A percentile compares a stretch with the other conserved stretches of the same genome.
phyloP scores from a whole-genome alignment of 306 rosid genomes.

The Urtica urens region DNA sequence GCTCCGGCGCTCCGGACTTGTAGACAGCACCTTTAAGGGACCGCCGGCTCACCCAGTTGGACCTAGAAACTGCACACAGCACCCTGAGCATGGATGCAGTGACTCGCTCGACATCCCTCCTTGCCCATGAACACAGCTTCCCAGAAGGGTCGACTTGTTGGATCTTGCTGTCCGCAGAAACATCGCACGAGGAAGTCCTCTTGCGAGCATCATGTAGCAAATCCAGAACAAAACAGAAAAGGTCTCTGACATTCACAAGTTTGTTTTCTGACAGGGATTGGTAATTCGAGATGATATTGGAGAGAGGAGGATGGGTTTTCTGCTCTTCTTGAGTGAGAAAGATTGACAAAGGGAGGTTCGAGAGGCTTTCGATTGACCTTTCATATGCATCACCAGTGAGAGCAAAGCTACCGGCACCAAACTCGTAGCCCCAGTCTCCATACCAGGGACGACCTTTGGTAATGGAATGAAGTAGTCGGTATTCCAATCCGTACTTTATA shows the following conservation, averaged over 20 bases:
- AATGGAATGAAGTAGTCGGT: slow-evolving; percentile 78
- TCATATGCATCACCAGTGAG: slow-evolving; percentile 59
- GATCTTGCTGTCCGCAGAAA: slow-evolving; percentile 41
- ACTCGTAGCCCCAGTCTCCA: slow-evolving; percentile 91
- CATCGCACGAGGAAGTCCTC: slow-evolving; percentile 28
- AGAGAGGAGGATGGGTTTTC: slow-evolving; percentile 38
- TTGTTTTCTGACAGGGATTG: slow-evolving; percentile 52
- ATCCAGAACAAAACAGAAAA: slow-evolving; percentile 57
- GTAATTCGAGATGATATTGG: slow-evolving; percentile 44
- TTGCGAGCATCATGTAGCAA: slow-evolving; percentile 52
- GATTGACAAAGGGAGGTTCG: slow-evolving; percentile 51
- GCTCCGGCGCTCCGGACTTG: slow-evolving; percentile 64
- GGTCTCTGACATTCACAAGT: slow-evolving; percentile 62
- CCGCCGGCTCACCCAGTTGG: slow-evolving; percentile 73
- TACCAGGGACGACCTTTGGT: slow-evolving; percentile 77
- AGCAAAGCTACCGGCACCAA: slow-evolving; percentile 92
- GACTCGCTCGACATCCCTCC: slow-evolving; percentile 49
- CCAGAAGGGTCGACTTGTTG: slow-evolving; percentile 27
- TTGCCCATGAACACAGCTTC: slow-evolving; percentile 45
- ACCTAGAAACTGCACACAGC: slow-evolving; percentile 79
- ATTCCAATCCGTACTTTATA: slow-evolving; percentile 80
- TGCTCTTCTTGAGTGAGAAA: slow-evolving; percentile 37
- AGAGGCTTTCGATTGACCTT: slow-evolving; percentile 56
- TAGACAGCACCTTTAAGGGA: slow-evolving; percentile 76
- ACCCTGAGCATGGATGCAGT: slow-evolving; percentile 79